Evolutionary conservation across 139 green algal genomes (phyloP), one percentile per base, ranked within the genome.

Genomic region (Mesotaenium endlicherianum): DNA sequence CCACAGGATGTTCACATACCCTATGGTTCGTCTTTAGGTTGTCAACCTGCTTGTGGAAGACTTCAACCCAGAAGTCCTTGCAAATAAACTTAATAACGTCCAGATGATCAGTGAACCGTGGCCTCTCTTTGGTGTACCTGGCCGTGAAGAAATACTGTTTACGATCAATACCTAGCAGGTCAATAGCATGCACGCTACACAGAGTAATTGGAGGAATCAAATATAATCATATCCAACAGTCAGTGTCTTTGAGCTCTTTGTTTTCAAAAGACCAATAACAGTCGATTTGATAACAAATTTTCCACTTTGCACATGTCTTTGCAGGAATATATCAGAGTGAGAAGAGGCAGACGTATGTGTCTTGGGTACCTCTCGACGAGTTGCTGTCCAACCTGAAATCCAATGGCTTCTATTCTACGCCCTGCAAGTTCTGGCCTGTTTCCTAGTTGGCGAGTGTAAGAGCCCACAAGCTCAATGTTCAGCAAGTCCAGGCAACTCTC

Each of bases 1-100:
- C 26, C 8, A 14, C 38, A 74, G 38, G 14, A 74, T 39, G 34
- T 4, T 4, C 44, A 5, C 34, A 34, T 39, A 89, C 86, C 16
- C 86, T 40, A 67, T 90, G 86, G 70, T 90, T 91, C 30, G 86
- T 90, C 78, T 90, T 91, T n/a, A 90, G 75, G 86, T 91, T 91
- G 77, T 90, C 86, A 43, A 90, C 86, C 44, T 85, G 86, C 68
- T 90, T 90, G 45, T 80, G 79, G 60, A 90, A 90, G 36, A 88
- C 80, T 20, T 80, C 86, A 3, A 79, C 42, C 86, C 86, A 90
- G 30, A 90, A 78, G 44, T 90, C 86, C 70, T 90, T 90, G 86
- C 86, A 90, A 20, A 90, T 81, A 16, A 90, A 83, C 85, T 87
- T 90, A n/a, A 90, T 90, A n/a, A 90, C 77, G 26, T 86, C 74